A percentile compares a stretch with the other conserved stretches of the same genome.
Evolutionary conservation across 202 grass and related monocot species (phyloP).

Genomic region (Alloteropsis angusta): DNA sequence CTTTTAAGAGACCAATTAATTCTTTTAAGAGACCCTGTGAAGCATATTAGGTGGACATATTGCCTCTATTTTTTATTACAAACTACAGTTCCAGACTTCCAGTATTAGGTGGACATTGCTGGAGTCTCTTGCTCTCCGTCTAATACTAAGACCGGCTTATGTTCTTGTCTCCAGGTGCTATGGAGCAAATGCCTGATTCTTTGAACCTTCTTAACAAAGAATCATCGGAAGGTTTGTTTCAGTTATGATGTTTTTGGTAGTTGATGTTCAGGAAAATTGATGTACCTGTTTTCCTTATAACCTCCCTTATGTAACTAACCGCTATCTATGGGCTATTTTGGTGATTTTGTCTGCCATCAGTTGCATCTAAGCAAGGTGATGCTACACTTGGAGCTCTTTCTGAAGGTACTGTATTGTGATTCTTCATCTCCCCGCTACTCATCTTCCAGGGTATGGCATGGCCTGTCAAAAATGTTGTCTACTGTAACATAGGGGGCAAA

Average conservation of each 20-base stretch:
- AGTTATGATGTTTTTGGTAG: constrained; percentile 14
- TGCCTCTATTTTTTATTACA: background rate
- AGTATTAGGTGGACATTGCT: background rate
- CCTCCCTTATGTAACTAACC: background rate
- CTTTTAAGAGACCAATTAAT: background rate
- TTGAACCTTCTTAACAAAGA: background rate
- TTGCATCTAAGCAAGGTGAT: constrained; percentile 16
- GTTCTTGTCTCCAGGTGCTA: constrained; percentile 11
- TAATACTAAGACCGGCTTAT: background rate
- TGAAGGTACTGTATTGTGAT: constrained; percentile 22
- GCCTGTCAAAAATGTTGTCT: background rate
- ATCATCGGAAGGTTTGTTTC: constrained; percentile 26
- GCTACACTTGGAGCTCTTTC: constrained; percentile 20
- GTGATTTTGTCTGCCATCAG: constrained; percentile 11
- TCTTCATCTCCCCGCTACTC: background rate
- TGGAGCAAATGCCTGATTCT: background rate
- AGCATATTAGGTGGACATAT: too few relatives aligned
- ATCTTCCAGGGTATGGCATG: background rate
- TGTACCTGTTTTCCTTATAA: background rate
- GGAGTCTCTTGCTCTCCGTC: background rate
- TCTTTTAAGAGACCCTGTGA: background rate
- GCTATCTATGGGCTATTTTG: constrained; percentile 14
- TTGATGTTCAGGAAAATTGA: background rate
- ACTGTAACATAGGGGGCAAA: background rate
- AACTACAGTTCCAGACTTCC: background rate